Evolutionary conservation across 2,329 filamentous ascomycete species (phyloP), one percentile per base, ranked within the genome.

Genomic region (Thielaviopsis euricoi): DNA sequence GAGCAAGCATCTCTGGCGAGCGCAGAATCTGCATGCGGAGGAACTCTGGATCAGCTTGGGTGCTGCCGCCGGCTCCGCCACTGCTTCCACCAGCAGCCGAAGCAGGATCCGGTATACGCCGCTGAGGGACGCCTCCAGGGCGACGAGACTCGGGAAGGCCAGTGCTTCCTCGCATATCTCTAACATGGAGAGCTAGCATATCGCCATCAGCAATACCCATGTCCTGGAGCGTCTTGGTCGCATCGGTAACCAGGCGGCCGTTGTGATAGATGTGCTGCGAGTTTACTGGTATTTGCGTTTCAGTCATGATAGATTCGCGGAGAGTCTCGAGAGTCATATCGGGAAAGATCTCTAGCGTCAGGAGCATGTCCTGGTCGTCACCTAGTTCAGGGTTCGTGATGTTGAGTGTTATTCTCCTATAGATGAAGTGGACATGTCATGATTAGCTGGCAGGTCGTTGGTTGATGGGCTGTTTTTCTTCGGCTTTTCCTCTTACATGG

Each of bases 181-280:
- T 71, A 61, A 95, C 85, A 67, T 95, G 86, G 64, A 97, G 79
- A 29, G 87, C 89, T 63, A 98, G 75, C 87, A 98, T 90, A 67
- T 96, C 93, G 58, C 89, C 89, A 71, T 97, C 88, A 53, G 76
- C 80, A 65, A 98, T 86, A 49, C 85, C 80, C 33, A 90, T 79
- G 65, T 91, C 79, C 64, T 89, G 81, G 67, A 98, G 79, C 2
- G 89, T 95, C 69, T 89, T 86, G 60, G 78, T 71, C 65, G 90
- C 85, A 70, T 89, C 84, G 63, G 75, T 78, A 58, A 98, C 81
- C 49, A 90, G 80, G 63, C 82, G 80, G 63, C 91, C 93, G 69
- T 96, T 94, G 73, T 91, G 86, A 72, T 93, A 94, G 67, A 97
- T 83, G 67, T 89, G 83, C 70, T 96, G 89, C 52, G 85, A 77